phyloP scores from a whole-genome alignment of 768 basidiomycete species.

The Lactifluus subvellereus region DNA sequence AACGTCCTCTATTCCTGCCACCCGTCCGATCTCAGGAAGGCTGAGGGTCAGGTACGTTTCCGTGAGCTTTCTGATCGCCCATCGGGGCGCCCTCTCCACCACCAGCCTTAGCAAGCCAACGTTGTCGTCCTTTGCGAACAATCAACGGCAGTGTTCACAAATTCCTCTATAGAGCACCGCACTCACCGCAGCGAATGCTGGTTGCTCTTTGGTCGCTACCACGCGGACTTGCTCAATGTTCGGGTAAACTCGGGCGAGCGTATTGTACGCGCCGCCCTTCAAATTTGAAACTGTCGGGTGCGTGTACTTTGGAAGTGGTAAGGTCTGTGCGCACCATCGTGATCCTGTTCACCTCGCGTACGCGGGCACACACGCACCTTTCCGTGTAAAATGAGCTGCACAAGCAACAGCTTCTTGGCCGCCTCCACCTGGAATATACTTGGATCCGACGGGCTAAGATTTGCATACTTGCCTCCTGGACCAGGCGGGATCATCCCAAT shows the following conservation, averaged over 20 bases:
- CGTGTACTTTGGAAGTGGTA: conserved; percentile 67
- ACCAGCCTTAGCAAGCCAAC: conserved; percentile 63
- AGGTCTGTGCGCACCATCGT: conserved; percentile 26
- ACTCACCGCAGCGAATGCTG: conserved; percentile 48
- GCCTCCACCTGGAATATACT: conserved; percentile 80
- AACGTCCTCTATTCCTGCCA: conserved; percentile 44
- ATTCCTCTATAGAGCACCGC: neutral
- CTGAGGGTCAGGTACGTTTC: conserved; percentile 77
- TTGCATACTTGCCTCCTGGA: conserved; percentile 6
- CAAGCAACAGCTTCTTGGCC: conserved; percentile 72
- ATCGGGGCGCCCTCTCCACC: conserved; percentile 64
- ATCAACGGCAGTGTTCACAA: neutral
- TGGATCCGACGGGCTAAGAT: conserved; percentile 34
- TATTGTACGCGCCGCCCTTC: conserved; percentile 64
- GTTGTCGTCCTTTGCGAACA: conserved; percentile 54
- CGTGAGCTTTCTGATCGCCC: conserved; percentile 75
- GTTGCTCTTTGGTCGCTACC: conserved; percentile 50
- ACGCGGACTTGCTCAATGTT: conserved; percentile 42
- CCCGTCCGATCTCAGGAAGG: conserved; percentile 61
- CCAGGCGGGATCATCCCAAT: conserved; percentile 11
- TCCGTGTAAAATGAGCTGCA: conserved; percentile 74
- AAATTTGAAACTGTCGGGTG: conserved; percentile 50
- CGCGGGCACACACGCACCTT: conserved; percentile 42
- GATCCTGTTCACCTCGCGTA: neutral
- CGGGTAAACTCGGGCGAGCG: conserved; percentile 63